A percentile compares a stretch with the other conserved stretches of the same genome.
Evolutionary conservation across 148 eudicot genomes (phyloP).

Genomic region (Fallopia convolvulus): DNA sequence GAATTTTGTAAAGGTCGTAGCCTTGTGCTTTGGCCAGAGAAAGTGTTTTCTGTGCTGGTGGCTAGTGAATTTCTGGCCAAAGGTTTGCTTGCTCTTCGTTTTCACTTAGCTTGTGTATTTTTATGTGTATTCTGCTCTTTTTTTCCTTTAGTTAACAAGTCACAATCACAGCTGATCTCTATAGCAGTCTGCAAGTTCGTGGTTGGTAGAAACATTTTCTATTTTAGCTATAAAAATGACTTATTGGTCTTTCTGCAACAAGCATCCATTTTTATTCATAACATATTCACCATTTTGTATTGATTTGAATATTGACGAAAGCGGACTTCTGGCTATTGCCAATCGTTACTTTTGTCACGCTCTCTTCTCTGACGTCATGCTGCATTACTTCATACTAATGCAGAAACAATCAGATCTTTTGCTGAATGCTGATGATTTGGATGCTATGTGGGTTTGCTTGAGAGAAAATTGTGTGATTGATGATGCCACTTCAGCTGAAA

Average conservation of each 20-base stretch:
- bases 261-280: background rate
- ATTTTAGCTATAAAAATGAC: background rate
- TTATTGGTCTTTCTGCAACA: background rate
- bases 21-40: background rate
- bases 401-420: conserved; percentile 98
- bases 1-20: background rate
- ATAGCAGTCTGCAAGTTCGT: background rate
- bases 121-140: background rate
- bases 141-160: background rate
- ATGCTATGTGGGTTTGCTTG: conserved; percentile 99
- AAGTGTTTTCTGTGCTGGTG: background rate
- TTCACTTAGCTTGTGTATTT: background rate
- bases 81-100: background rate
- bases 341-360: background rate
- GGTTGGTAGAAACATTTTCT: background rate
- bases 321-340: conserved; percentile 1
- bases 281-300: background rate
- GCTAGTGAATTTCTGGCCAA: background rate
- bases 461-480: conserved; percentile 98
- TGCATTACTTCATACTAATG: conserved; percentile 6
- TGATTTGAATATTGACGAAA: background rate
- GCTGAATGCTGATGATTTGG: conserved; percentile 98
- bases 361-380: conserved; percentile 12
- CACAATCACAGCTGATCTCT: background rate
- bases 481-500: conserved; percentile 99